Base-by-base conservation (phyloP, 257 asterid species). In the Anisodus tanguticus region DNA sequence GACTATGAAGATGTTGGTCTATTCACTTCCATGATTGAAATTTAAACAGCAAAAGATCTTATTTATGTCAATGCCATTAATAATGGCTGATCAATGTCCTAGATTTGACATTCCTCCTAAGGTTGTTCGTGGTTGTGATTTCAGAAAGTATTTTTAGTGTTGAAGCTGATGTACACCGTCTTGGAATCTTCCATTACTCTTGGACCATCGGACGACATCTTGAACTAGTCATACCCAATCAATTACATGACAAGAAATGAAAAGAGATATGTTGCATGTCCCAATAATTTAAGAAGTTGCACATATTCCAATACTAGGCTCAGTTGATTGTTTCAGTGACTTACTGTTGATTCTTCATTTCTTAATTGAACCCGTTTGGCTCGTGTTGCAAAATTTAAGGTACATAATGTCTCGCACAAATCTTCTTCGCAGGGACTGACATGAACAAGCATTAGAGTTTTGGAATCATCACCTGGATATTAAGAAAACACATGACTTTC, bases 381-480 rank as follows among this genome's bases (percentile, higher is more conserved):
- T 54, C 84, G 87, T 79, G 84, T 79, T 80, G 87, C 87, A 84
- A 84, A 84, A 84, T 59, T 80, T 80, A 67, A 54, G 26, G 87
- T 79, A 66, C 84, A 77, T 63, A 79, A 6, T 49, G 84, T 84
- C 84, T 84, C 87, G 2, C 84, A 84, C 84, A 84, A 84, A 67
- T 84, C 87, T 79, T 39, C 84, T 67, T 79, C 84, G 22, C 39
- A 51, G 43, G 87, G 84, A 53, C 87, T 55, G 39, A 84, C 74
- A 79, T 79, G 87, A 45, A 84, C 87, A 81, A 84, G 84, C 87
- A 84, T 84, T 81, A 84, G 55, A 2, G 87, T 84, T 80, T 84
- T 84, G 35, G 87, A 84, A 67, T 84, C 87, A 51, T 79, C 84
- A 37, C 87, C 86, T 84, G 74, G 63, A 37, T 59, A 72, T 26